Percentiles rank a stretch among this genome's conserved stretches.
Evolutionary conservation across 306 rosid genomes (phyloP).

Genomic region (Bauhinia variegata): DNA sequence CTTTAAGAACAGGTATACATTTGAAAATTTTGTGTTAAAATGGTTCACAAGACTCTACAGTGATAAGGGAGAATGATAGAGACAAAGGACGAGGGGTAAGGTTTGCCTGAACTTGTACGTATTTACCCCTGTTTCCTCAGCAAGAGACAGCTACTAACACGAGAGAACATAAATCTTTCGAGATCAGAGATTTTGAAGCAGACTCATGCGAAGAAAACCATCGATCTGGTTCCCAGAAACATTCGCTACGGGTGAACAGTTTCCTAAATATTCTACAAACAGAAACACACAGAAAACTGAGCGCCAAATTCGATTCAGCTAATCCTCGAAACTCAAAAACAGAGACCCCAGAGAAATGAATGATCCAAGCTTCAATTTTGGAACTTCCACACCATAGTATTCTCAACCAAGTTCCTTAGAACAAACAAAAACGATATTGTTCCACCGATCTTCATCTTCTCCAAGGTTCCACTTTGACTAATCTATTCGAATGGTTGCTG

Average conservation of each 20-base stretch:
- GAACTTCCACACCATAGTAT: neutral
- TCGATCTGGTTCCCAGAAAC: slow-evolving; percentile 56
- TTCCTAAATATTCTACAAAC: slow-evolving; percentile 4
- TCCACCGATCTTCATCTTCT: too few relatives aligned
- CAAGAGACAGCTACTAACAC: slow-evolving; percentile 52
- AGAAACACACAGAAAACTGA: neutral
- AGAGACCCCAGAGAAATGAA: neutral
- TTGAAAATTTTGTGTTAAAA: slow-evolving; percentile 20
- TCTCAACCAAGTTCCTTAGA: neutral
- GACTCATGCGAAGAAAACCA: slow-evolving; percentile 36
- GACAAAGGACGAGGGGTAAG: slow-evolving; percentile 33
- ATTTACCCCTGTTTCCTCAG: slow-evolving; percentile 43
- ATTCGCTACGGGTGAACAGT: slow-evolving; percentile 1
- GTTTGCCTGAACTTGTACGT: slow-evolving; percentile 38
- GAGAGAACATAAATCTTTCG: slow-evolving; percentile 49
- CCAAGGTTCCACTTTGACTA: too few relatives aligned
- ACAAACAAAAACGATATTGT: slow-evolving; percentile 36
- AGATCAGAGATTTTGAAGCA: slow-evolving; percentile 59
- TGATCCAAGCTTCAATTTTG: slow-evolving; percentile 13
- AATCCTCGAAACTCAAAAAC: slow-evolving; percentile 25
- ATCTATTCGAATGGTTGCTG: too few relatives aligned
- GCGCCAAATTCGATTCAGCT: slow-evolving; percentile 27
- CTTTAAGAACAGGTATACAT: slow-evolving; percentile 5
- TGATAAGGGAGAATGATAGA: slow-evolving; percentile 7
- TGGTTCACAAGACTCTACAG: slow-evolving; percentile 1